These are phyloP conservation scores for Purshia tridentata DNA, from an alignment of 306 rosid genomes.

Conservation along the genomic window DNA sequence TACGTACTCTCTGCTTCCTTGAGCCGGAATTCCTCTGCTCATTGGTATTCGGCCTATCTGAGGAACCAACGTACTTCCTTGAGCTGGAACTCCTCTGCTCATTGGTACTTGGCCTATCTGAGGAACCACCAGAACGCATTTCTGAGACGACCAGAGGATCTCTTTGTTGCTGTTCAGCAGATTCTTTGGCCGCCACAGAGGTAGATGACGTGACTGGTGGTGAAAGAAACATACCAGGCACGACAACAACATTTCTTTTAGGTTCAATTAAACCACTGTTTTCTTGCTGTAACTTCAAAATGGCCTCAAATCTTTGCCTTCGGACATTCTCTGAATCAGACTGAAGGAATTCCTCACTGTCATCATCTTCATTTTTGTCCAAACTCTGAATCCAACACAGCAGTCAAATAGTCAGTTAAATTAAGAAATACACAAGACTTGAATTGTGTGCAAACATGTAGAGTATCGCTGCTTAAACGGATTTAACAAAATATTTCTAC, in stretches of 20 bases:
- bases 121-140: slow-evolving; percentile 29
- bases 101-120: not conserved
- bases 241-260: slow-evolving; percentile 42
- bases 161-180: slow-evolving; percentile 37
- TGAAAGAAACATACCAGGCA: slow-evolving; percentile 71
- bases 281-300: slow-evolving; percentile 59
- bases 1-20: slow-evolving; percentile 24
- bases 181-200: slow-evolving; percentile 26
- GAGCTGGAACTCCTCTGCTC: slow-evolving; percentile 4
- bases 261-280: slow-evolving; percentile 71
- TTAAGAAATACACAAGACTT: too few species aligned
- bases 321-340: slow-evolving; percentile 54
- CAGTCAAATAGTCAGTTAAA: not conserved
- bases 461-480: too few species aligned
- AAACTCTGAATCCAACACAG: slow-evolving; percentile 40
- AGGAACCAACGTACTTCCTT: slow-evolving; percentile 26
- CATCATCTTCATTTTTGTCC: slow-evolving; percentile 30
- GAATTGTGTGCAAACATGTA: too few species aligned
- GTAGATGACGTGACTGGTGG: slow-evolving; percentile 34
- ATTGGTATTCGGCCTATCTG: not conserved
- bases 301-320: slow-evolving; percentile 60
- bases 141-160: slow-evolving; percentile 28
- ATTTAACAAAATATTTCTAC: not conserved
- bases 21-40: slow-evolving; percentile 1
- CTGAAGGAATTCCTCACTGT: slow-evolving; percentile 41